Evolutionary conservation across 192 early-diverging fungal species (phyloP).

Genomic region (Bifiguratus adelaidae): DNA sequence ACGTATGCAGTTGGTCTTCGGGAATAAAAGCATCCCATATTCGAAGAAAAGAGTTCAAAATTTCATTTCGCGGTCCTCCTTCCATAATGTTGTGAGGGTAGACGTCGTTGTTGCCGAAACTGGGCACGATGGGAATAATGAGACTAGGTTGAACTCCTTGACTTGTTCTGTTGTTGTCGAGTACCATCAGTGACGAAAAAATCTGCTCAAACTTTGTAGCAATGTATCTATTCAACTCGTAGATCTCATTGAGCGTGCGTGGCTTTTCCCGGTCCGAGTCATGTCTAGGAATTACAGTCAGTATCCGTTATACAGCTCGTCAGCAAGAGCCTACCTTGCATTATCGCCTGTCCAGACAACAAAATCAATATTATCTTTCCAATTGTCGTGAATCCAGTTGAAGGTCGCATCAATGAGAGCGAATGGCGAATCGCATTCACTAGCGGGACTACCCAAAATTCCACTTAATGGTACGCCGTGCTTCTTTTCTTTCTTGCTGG

Average conservation of each 20-base stretch:
- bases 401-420: conserved; percentile 41
- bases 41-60: conserved; percentile 31
- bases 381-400: conserved; percentile 30
- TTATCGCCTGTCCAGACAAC: conserved; percentile 66
- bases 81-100: conserved; percentile 51
- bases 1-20: conserved; percentile 41
- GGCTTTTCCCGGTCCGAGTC: conserved; percentile 56
- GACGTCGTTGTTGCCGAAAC: conserved; percentile 58
- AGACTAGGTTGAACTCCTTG: neutral
- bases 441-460: conserved; percentile 36
- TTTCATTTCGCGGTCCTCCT: conserved; percentile 10
- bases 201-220: conserved; percentile 26
- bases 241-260: conserved; percentile 48
- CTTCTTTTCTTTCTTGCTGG: conserved; percentile 4
- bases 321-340: conserved; percentile 26
- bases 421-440: conserved; percentile 51
- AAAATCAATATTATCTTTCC: conserved; percentile 44
- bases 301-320: neutral
- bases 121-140: conserved; percentile 37
- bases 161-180: conserved; percentile 11
- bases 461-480: conserved; percentile 20
- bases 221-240: conserved; percentile 38
- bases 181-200: conserved; percentile 25
- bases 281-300: conserved; percentile 31
- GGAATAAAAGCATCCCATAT: conserved; percentile 55